Evolutionary conservation across 768 basidiomycete genomes (phyloP).

Genomic region (Mycena maculata): DNA sequence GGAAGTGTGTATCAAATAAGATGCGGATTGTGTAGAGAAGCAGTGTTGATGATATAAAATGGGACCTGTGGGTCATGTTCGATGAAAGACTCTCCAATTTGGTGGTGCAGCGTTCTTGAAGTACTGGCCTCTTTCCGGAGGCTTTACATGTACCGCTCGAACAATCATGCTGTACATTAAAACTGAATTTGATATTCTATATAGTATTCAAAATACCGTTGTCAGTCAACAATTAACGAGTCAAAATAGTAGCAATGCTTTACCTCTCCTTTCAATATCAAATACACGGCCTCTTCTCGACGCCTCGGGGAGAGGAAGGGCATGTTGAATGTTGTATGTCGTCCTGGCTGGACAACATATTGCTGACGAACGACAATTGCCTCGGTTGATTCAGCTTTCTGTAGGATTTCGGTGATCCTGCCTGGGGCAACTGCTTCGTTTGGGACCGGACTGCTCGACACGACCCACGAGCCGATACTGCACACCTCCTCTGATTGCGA

Average conservation of each 20-base stretch:
- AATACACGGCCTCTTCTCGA: slow-evolving; percentile 1
- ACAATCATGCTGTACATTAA: slow-evolving; percentile 13
- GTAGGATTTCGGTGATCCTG: slow-evolving; percentile 11
- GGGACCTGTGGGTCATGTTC: background rate
- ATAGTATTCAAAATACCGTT: background rate
- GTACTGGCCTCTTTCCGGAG: background rate
- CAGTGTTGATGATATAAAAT: slow-evolving; percentile 4
- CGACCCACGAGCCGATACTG: slow-evolving; percentile 39
- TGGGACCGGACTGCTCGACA: slow-evolving; percentile 31
- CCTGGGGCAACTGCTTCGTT: background rate
- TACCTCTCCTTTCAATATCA: slow-evolving; percentile 4
- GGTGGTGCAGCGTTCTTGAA: background rate
- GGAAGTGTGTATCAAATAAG: background rate
- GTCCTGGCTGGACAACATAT: slow-evolving; percentile 8
- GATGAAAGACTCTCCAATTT: slow-evolving; percentile 1
- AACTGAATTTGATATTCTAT: slow-evolving; percentile 3
- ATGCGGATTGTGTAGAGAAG: slow-evolving; percentile 6
- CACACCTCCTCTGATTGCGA: slow-evolving; percentile 37
- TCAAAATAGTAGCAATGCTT: background rate
- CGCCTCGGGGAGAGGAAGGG: slow-evolving; percentile 2
- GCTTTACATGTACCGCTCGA: slow-evolving; percentile 10
- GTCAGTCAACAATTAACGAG: background rate
- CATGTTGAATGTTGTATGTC: slow-evolving; percentile 5
- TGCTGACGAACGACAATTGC: background rate
- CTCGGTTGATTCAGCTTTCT: background rate